Base-by-base conservation (phyloP, 495 filamentous ascomycete species). In the Lophiostoma macrostomum region DNA sequence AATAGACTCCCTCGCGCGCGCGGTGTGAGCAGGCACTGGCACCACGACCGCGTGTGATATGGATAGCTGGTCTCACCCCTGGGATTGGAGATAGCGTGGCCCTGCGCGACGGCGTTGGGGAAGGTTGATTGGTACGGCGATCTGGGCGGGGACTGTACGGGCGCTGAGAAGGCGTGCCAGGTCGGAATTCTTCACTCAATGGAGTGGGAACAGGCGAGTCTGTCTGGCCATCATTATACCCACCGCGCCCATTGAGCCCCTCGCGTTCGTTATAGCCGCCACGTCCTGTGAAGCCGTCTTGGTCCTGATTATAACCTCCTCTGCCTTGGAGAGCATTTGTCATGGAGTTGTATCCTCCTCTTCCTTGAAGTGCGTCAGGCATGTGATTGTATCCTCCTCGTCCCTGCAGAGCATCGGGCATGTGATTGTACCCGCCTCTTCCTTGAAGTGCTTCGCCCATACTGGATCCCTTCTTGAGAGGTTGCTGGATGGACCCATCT, bases 71-170 rank as follows among this genome's bases (percentile, higher is more conserved):
- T 25, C 56, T 32, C 11, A 60, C 24, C 28, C 61, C 61, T 13
- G 61, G 61, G 30, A 61, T 53, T 2, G 61, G 61, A n/a, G 57
- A 53, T 16, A 64, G 53, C 10, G 61, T 64, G 16, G 57, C 52
- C 14, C 61, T 56, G 24, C 60, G 56, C 8, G 50, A 56, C 1
- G 60, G 60, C 0, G 56, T 43, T 11, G 60, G 56, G 8, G 56
- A 59, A 24, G 50, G 36, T 1, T 29, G 41, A 38, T 23, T 42
- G 7, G 30, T 8, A 3, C 31, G n/a, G 16, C 54, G 56, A 8
- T 56, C 50, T 1, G 56, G 60, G 19, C 52, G 50, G 4, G 60
- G 61, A 30, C 56, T 60, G 24, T 53, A 48, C 16, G 56, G 50
- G 14, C 60, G 60, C 22, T 60, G 53, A 41, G 22, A 22, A 1